These are phyloP conservation scores for Penicillium hesseltinei DNA, from an alignment of 2,329 filamentous ascomycete genomes.

Conservation along the genomic window DNA sequence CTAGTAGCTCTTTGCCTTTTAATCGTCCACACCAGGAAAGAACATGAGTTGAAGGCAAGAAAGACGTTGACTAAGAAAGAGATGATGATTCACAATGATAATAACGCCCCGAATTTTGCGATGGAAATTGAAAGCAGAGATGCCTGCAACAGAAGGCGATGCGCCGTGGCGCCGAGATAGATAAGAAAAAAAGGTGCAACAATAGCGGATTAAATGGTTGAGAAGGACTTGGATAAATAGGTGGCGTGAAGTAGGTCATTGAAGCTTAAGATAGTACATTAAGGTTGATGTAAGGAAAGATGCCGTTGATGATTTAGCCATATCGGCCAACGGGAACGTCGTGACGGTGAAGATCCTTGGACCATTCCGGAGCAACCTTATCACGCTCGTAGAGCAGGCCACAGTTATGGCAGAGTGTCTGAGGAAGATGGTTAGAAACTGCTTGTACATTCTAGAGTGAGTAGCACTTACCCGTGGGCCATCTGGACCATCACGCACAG, in stretches of 20 bases:
- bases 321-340: slow-evolving; percentile 41
- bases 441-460: slow-evolving; percentile 3
- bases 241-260: slow-evolving; percentile 9
- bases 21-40: no score
- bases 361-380: slow-evolving; percentile 76
- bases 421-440: slow-evolving; percentile 20
- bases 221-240: neutral
- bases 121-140: neutral
- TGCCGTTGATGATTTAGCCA: slow-evolving; percentile 8
- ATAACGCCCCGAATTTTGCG: neutral
- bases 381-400: slow-evolving; percentile 86
- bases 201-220: slow-evolving; percentile 1
- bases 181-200: neutral
- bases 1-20: neutral
- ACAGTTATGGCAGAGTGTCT: slow-evolving; percentile 92
- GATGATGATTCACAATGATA: neutral
- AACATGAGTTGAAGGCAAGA: neutral
- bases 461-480: slow-evolving; percentile 69
- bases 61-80: neutral
- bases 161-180: slow-evolving; percentile 1
- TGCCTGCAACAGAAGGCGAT: neutral
- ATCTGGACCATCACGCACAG: slow-evolving; percentile 83
- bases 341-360: slow-evolving; percentile 63
- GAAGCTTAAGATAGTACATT: slow-evolving; percentile 9
- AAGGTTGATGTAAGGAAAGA: neutral